phyloP scores from a whole-genome alignment of 257 asterid species.

The Hygrophila difformis region DNA sequence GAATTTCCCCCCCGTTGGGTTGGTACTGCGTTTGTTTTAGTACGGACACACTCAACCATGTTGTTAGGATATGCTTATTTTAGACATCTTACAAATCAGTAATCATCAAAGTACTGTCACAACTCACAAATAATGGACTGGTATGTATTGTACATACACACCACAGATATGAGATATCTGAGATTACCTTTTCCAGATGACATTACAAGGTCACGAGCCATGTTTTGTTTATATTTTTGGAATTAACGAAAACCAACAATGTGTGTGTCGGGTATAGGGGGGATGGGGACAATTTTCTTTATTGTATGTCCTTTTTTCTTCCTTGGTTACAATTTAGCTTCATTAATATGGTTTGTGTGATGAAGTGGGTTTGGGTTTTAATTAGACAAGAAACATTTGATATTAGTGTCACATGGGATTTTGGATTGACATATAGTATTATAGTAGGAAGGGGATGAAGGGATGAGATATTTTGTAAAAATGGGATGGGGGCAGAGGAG shows the following conservation, averaged over 20 bases:
- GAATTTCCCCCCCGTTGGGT: conserved; percentile 5
- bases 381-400: too few relatives aligned
- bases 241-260: conserved; percentile 14
- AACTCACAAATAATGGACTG: too few relatives aligned
- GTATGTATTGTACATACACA: too few relatives aligned
- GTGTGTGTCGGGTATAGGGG: conserved; percentile 25
- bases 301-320: conserved; percentile 1
- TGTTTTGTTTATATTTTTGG: conserved; percentile 5
- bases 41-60: not conserved
- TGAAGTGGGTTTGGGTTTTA: not conserved
- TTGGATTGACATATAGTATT: too few relatives aligned
- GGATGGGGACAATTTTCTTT: conserved; percentile 18
- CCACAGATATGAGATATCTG: too few relatives aligned
- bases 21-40: conserved; percentile 7
- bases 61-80: conserved; percentile 6
- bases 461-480: too few relatives aligned
- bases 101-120: conserved; percentile 14
- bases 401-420: too few relatives aligned
- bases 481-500: conserved; percentile 5
- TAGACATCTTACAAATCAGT: conserved; percentile 5
- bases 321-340: too few relatives aligned
- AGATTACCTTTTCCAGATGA: conserved; percentile 18
- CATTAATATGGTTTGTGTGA: not conserved
- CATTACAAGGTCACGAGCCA: conserved; percentile 17
- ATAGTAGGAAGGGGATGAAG: too few relatives aligned